Evolutionary conservation across 108 stramenopile species (phyloP).

Genomic region (Discostella pseudostelligera): DNA sequence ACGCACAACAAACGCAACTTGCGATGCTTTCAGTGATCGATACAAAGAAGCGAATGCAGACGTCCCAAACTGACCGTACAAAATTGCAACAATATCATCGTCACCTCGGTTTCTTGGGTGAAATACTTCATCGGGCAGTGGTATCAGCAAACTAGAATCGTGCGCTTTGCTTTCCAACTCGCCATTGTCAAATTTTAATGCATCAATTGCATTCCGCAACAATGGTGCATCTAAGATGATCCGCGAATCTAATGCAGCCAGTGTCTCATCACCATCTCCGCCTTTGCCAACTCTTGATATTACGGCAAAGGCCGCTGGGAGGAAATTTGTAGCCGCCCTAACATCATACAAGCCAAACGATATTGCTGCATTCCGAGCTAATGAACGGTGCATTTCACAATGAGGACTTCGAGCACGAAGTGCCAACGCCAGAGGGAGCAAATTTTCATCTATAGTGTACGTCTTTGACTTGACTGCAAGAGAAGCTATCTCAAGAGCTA

Average conservation of each 20-base stretch:
- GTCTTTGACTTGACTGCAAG: constrained; percentile 14
- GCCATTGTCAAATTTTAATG: constrained; percentile 6
- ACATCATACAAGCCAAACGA: constrained; percentile 33
- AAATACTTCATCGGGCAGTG: constrained; percentile 39
- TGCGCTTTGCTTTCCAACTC: background rate
- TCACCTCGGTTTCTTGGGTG: constrained; percentile 15
- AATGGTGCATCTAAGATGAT: constrained; percentile 25
- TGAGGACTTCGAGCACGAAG: constrained; percentile 70
- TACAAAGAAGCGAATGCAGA: constrained; percentile 62
- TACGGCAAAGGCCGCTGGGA: constrained; percentile 27
- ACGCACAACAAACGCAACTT: constrained; percentile 66
- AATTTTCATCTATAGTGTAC: constrained; percentile 28
- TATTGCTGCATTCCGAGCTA: constrained; percentile 57
- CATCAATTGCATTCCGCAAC: constrained; percentile 19
- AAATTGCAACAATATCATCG: constrained; percentile 46
- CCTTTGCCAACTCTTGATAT: constrained; percentile 20
- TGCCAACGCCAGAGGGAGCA: constrained; percentile 54
- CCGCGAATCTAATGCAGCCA: constrained; percentile 9
- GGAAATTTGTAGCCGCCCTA: background rate
- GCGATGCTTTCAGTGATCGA: constrained; percentile 23
- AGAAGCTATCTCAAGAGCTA: constrained; percentile 39
- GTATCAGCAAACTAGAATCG: constrained; percentile 17
- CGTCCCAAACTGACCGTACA: constrained; percentile 74
- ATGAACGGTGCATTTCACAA: constrained; percentile 77
- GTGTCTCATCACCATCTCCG: constrained; percentile 2